Conservation (phyloP, 2,329 filamentous ascomycete species). For the Colletotrichum siamense region DNA sequence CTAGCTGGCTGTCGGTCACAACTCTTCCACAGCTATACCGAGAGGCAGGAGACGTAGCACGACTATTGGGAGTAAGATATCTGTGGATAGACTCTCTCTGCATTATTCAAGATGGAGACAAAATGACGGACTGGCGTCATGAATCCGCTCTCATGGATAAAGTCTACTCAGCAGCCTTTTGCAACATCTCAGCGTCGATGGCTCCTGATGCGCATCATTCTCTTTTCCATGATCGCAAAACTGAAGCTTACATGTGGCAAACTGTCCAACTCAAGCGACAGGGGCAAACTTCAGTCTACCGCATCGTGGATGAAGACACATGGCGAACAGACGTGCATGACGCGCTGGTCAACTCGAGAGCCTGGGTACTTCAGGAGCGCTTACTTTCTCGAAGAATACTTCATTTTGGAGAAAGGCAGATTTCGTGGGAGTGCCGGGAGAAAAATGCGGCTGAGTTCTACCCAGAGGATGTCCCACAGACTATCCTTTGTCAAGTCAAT, state of each 20-base stretch:
- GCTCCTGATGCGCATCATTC: constrained; percentile 6
- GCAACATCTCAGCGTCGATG: constrained; percentile 25
- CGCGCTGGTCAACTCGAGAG: background rate
- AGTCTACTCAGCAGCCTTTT: constrained; percentile 23
- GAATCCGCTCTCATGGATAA: constrained; percentile 23
- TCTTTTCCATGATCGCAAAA: background rate
- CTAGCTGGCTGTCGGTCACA: background rate
- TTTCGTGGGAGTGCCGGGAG: background rate
- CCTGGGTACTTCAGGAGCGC: constrained; percentile 1
- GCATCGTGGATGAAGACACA: background rate
- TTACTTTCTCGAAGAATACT: background rate
- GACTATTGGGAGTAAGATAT: background rate
- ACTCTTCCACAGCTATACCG: constrained; percentile 3
- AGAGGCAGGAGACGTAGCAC: background rate
- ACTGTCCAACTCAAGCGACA: background rate
- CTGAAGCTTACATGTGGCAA: background rate
- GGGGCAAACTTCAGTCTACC: background rate
- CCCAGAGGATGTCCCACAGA: background rate
- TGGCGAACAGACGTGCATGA: background rate
- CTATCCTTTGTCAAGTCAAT: background rate
- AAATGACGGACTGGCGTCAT: constrained; percentile 20
- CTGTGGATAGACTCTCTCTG: constrained; percentile 22
- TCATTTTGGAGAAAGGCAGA: background rate
- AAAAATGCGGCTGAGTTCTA: background rate
- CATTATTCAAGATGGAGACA: constrained; percentile 17